Evolutionary conservation across 2,329 filamentous ascomycete genomes (phyloP).

Genomic region (Capronia coronata): DNA sequence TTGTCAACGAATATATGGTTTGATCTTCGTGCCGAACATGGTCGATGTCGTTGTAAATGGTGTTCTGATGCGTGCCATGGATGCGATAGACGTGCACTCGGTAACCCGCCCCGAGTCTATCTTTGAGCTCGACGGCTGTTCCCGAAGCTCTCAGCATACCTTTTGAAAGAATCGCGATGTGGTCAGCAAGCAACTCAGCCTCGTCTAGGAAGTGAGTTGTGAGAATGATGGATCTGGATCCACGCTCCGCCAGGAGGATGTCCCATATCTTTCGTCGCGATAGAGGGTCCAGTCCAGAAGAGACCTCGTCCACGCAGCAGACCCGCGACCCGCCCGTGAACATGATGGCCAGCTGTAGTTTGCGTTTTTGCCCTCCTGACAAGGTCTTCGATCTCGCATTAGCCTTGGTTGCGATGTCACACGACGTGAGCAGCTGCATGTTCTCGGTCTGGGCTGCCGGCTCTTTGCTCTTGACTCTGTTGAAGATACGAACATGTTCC

Average conservation of each 20-base stretch:
- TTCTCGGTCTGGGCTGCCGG: conserved; percentile 24
- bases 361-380: conserved; percentile 86
- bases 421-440: conserved; percentile 56
- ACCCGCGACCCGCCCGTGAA: conserved; percentile 81
- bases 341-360: conserved; percentile 91
- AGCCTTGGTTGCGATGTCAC: conserved; percentile 70
- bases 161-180: conserved; percentile 81
- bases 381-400: conserved; percentile 67
- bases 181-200: conserved; percentile 80
- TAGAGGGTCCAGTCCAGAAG: conserved; percentile 78
- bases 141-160: conserved; percentile 75
- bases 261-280: conserved; percentile 90
- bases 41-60: conserved; percentile 50
- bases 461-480: conserved; percentile 57
- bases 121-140: conserved; percentile 79
- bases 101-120: conserved; percentile 75
- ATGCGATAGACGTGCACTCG: conserved; percentile 66
- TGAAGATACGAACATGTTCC: conserved; percentile 80
- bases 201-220: conserved; percentile 95
- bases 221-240: conserved; percentile 71
- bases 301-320: conserved; percentile 88
- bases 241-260: conserved; percentile 78
- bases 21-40: conserved; percentile 62
- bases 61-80: conserved; percentile 37
- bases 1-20: conserved; percentile 63